A percentile compares a stretch with the other conserved stretches of the same genome.
phyloP scores from a whole-genome alignment of 352 stramenopile species.

The Plasmopara muralis region DNA sequence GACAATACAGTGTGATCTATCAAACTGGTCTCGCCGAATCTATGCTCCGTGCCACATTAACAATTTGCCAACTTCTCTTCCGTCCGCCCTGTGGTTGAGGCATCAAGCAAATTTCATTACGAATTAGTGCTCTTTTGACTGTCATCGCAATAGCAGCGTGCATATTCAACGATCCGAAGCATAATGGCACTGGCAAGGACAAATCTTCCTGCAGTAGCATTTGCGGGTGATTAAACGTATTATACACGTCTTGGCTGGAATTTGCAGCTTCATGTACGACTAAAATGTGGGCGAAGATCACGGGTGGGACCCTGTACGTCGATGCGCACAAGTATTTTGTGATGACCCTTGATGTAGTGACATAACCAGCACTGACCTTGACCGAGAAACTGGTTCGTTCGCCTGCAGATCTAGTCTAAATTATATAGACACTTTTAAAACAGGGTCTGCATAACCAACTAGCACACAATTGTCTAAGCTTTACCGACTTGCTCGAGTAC shows the following conservation, averaged over 20 bases:
- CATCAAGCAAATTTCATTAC: constrained; percentile 7
- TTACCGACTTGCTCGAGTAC: too few species aligned
- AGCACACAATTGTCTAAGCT: too few species aligned
- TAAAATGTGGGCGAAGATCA: constrained; percentile 38
- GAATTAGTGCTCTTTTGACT: not conserved
- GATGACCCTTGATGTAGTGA: constrained; percentile 40
- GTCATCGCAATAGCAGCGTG: not conserved
- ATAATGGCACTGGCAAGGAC: not conserved
- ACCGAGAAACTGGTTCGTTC: too few species aligned
- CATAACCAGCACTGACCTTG: constrained; percentile 21
- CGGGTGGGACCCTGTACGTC: constrained; percentile 47
- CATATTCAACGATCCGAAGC: not conserved
- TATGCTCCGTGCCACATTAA: too few species aligned
- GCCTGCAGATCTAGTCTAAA: too few species aligned
- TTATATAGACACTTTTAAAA: too few species aligned
- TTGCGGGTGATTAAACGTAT: constrained; percentile 25
- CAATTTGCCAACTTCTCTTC: not conserved
- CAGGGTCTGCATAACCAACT: too few species aligned
- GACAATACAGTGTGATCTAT: too few species aligned
- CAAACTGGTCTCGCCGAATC: too few species aligned
- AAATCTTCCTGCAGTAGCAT: constrained; percentile 7
- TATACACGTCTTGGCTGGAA: constrained; percentile 30
- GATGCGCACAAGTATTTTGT: constrained; percentile 62
- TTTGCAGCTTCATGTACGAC: constrained; percentile 70
- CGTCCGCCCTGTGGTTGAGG: not conserved